phyloP scores from a whole-genome alignment of 371 early-diverging fungal species.

The Nematocida parisii region DNA sequence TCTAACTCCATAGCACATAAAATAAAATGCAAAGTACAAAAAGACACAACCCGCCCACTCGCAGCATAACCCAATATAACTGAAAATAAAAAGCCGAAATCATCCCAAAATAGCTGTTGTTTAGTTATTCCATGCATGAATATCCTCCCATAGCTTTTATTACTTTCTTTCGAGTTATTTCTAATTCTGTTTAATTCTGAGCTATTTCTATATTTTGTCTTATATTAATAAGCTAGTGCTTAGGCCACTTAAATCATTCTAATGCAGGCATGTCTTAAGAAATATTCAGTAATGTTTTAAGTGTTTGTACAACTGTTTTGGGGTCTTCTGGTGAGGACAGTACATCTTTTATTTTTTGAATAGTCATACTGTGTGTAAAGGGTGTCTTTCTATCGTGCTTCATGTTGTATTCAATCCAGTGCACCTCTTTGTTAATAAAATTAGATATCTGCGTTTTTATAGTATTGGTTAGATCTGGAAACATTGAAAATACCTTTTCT shows the following conservation, averaged over 20 bases:
- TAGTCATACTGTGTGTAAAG: background rate
- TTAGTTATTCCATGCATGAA: no score
- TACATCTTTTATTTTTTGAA: slow-evolving; percentile 1
- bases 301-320: background rate
- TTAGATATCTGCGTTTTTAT: background rate
- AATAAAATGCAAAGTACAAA: background rate
- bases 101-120: no score
- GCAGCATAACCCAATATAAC: no score
- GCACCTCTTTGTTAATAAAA: slow-evolving; percentile 10
- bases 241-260: no score
- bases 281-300: slow-evolving; percentile 1
- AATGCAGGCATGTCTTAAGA: background rate
- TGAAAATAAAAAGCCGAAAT: no score
- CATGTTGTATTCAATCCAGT: background rate
- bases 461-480: background rate
- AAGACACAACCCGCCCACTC: no score
- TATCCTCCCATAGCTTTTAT: no score
- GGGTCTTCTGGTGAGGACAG: background rate
- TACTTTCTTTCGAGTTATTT: no score
- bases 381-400: slow-evolving; percentile 5
- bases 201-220: no score
- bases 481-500: background rate
- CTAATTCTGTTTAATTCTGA: no score
- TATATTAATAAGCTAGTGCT: no score
- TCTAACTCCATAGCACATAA: slow-evolving; percentile 34